Evolutionary conservation across 345 rosid species (phyloP).

Genomic region (Diplotaxis tenuifolia): DNA sequence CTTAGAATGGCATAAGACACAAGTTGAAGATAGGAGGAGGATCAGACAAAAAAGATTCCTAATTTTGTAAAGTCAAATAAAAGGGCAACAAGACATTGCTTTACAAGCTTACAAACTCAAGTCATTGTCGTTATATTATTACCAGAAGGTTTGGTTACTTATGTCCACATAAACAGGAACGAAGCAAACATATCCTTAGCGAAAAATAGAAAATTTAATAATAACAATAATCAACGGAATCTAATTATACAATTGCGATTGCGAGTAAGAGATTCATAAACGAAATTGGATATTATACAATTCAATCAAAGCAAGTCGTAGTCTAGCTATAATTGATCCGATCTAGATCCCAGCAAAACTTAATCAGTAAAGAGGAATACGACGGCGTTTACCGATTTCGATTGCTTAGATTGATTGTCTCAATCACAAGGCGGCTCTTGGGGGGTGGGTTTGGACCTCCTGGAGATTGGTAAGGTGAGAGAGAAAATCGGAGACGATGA

Average conservation of each 20-base stretch:
- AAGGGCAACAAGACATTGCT: slow-evolving; percentile 13
- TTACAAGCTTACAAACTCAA: neutral
- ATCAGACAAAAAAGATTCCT: neutral
- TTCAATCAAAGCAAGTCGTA: neutral
- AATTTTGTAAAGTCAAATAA: slow-evolving; percentile 9
- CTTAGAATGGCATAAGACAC: too few species aligned
- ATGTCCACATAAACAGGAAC: slow-evolving; percentile 7
- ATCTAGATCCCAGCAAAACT: neutral
- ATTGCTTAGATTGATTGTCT: too few species aligned
- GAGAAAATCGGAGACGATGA: neutral
- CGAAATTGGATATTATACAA: neutral
- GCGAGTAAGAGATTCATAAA: neutral
- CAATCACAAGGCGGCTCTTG: neutral
- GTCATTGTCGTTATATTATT: slow-evolving; percentile 19
- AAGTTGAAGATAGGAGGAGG: neutral
- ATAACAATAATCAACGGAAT: neutral
- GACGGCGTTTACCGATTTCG: neutral
- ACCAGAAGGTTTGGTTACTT: slow-evolving; percentile 7
- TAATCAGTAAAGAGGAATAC: neutral
- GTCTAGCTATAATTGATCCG: neutral
- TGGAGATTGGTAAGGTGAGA: too few species aligned
- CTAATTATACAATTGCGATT: neutral
- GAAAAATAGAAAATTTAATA: neutral
- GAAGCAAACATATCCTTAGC: neutral
- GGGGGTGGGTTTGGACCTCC: too few species aligned